Conservation (phyloP, 768 basidiomycete species). For the Mrakia blollopis region DNA sequence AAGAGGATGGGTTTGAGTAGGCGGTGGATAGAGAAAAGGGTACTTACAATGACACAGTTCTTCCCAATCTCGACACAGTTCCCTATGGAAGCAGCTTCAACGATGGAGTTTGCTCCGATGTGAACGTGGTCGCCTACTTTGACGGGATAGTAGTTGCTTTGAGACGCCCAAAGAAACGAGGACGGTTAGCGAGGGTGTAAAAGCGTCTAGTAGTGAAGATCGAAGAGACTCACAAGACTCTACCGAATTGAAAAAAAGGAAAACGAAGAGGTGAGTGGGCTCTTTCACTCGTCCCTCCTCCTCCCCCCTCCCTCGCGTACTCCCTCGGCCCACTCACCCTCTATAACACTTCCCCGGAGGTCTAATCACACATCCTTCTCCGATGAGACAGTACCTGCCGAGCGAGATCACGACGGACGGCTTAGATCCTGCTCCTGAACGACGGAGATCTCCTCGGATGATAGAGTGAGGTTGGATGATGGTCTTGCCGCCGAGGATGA, state of each 20-base stretch:
- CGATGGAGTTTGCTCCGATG: constrained; percentile 77
- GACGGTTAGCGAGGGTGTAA: too few species aligned
- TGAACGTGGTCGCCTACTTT: constrained; percentile 94
- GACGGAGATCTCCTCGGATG: constrained; percentile 84
- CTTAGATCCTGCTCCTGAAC: constrained; percentile 79
- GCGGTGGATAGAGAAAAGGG: constrained; percentile 1
- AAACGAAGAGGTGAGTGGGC: constrained; percentile 58
- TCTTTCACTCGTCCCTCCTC: too few species aligned
- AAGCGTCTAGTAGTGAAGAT: not conserved
- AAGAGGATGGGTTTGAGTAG: not conserved
- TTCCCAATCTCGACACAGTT: constrained; percentile 91
- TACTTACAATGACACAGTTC: constrained; percentile 83
- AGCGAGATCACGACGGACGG: constrained; percentile 77
- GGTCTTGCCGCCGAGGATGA: constrained; percentile 93
- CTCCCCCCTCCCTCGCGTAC: not conserved
- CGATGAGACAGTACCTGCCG: constrained; percentile 86
- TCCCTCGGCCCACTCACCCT: constrained; percentile 38
- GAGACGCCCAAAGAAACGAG: not conserved
- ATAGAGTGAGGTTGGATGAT: constrained; percentile 87
- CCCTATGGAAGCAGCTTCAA: constrained; percentile 93
- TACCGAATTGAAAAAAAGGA: constrained; percentile 41
- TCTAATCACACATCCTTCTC: constrained; percentile 77
- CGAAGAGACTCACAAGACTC: constrained; percentile 7
- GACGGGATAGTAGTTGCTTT: constrained; percentile 86
- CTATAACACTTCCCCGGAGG: constrained; percentile 48